Percentiles rank a stretch among this genome's conserved stretches.
These are phyloP conservation scores for Digitaria exilis DNA, from an alignment of 202 grass and related monocot genomes.

Conservation along the genomic window DNA sequence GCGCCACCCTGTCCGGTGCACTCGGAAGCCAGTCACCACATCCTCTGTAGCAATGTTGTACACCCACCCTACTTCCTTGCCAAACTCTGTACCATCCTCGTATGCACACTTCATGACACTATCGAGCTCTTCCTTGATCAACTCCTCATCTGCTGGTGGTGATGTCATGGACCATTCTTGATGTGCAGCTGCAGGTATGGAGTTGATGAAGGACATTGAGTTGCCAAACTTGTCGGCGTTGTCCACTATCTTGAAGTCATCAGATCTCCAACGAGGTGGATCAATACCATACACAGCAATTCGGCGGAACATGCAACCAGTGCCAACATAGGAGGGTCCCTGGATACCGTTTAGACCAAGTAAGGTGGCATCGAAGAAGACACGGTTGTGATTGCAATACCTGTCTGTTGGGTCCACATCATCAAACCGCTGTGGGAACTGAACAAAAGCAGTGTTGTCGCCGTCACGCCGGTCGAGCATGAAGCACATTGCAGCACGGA, in stretches of 20 bases:
- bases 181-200: conserved; percentile 61
- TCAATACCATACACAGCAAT: conserved; percentile 55
- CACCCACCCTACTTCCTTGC: conserved; percentile 74
- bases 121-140: conserved; percentile 52
- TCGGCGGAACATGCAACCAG: conserved; percentile 70
- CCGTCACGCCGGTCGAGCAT: conserved; percentile 83
- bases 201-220: conserved; percentile 60
- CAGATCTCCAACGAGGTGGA: conserved; percentile 62
- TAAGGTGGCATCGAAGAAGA: conserved; percentile 88
- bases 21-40: conserved; percentile 64
- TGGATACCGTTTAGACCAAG: conserved; percentile 77
- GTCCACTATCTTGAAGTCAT: conserved; percentile 46
- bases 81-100: conserved; percentile 68
- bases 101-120: conserved; percentile 74
- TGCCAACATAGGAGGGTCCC: conserved; percentile 72
- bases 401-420: conserved; percentile 85
- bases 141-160: conserved; percentile 54
- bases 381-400: conserved; percentile 84
- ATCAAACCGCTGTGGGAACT: conserved; percentile 90
- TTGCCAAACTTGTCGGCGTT: conserved; percentile 68
- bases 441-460: conserved; percentile 79
- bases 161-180: conserved; percentile 49
- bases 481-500: conserved; percentile 88
- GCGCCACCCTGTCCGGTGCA: conserved; percentile 51
- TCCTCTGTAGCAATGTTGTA: conserved; percentile 78